Evolutionary conservation across 179 eudicot species (phyloP), one percentile per base, ranked within the genome.

Genomic region (Drosera spatulata): DNA sequence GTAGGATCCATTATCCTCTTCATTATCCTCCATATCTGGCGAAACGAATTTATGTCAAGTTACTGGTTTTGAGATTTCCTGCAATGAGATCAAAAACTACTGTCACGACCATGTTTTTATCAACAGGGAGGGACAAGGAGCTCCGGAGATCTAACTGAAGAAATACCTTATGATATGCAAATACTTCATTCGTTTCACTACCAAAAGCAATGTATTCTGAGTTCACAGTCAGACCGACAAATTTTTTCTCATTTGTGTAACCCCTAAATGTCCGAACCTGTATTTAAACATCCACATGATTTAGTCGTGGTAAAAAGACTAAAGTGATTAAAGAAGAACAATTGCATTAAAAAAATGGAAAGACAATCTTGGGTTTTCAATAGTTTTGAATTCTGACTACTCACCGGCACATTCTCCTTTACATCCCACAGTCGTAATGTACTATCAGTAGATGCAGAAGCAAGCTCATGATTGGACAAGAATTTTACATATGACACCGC

Each of bases 401-500:
- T 43, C 8, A 43, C 45, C 8, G 45, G 45, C 8, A 7, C 5
- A 43, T 43, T 43, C 5, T 43, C 45, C 45, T 43, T 43, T 7
- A 43, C 45, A 43, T 43, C 45, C 45, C 45, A 43, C 45, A 43
- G 8, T 4, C 45, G 8, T 7, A 43, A 2, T 2, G 45, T 43
- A 7, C 45, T 43, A 7, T 43, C 45, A 43, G 45, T 43, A 4
- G 45, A 43, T 43, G 45, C 45, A 4, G 45, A 43, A 43, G 45
- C 8, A 43, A 43, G 45, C 45, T 43, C 45, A 43, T 43, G 5
- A 7, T 43, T 43, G 5, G 95, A 83, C 74, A 91, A 56, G 73
- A 91, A 91, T 61, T 88, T 83, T 37, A 91, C 97, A 70, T 91
- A 91, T 7, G 97, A 91, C 57, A 91, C 97, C 51, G 97, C 79